phyloP scores from a whole-genome alignment of 2,329 filamentous ascomycete species.

The Leptographium procerum region DNA sequence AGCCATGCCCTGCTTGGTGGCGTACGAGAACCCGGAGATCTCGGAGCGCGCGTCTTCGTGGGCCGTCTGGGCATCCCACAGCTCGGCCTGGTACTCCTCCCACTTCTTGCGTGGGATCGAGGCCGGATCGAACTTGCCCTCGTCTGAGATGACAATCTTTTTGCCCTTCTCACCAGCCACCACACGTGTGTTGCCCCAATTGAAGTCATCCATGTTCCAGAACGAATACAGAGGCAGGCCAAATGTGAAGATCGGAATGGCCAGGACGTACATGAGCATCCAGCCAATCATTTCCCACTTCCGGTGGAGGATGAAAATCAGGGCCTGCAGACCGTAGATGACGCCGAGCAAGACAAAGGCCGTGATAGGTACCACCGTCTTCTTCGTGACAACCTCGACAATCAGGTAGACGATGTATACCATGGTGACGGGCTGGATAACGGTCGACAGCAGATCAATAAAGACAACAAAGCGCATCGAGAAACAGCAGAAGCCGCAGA shows the following conservation, averaged over 20 bases:
- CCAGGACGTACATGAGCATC: conserved; percentile 93
- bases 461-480: conserved; percentile 98
- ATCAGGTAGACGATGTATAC: conserved; percentile 87
- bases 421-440: conserved; percentile 84
- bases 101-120: conserved; percentile 96
- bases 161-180: conserved; percentile 89
- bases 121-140: conserved; percentile 91
- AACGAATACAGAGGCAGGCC: conserved; percentile 87
- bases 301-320: conserved; percentile 91
- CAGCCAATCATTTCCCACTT: conserved; percentile 99
- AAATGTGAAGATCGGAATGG: conserved; percentile 85
- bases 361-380: conserved; percentile 62
- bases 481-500: conserved; percentile 99
- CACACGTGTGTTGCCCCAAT: conserved; percentile 97
- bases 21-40: conserved; percentile 87
- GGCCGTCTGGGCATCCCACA: conserved; percentile 90
- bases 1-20: conserved; percentile 57
- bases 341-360: conserved; percentile 84
- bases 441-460: conserved; percentile 79
- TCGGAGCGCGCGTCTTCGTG: conserved; percentile 75
- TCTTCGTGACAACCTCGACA: conserved; percentile 52
- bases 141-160: conserved; percentile 87
- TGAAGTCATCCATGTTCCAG: conserved; percentile 99
- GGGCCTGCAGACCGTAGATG: conserved; percentile 93
- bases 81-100: conserved; percentile 97